Base-by-base conservation (phyloP, 2,329 filamentous ascomycete species). In the Plectosphaerella plurivora region DNA sequence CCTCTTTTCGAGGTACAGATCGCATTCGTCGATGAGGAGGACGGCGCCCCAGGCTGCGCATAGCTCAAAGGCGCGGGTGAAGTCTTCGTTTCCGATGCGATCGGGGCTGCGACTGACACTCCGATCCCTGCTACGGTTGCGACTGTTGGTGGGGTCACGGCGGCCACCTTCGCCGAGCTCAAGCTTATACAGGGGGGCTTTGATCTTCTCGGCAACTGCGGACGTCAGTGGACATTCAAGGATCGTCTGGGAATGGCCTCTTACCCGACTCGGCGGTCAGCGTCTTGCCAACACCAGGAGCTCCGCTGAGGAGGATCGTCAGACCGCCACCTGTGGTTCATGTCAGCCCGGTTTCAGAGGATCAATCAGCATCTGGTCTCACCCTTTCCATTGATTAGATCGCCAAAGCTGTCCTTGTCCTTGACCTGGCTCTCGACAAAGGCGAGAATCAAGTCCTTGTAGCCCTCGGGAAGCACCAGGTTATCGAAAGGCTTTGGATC, bases 1-100 rank as follows among this genome's bases (percentile, higher is more conserved):
- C 2, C 91, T 84, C 67, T 89, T 88, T 73, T 95, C 89, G 10
- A 96, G 73, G 70, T 92, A 92, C 5, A 91, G 87, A 60, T 93
- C 89, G 2, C 88, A 90, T 70, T 96, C 91, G 61, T 96, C 91
- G 1, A 96, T 81, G 3, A 96, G 79, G 0, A 96, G 74, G 7
- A 96, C 88, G 0, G 90, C 91, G 18, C 89, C 88, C 91, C 91
- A 96, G 0, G 67, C 67, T 1, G 66, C 63, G 5, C 73, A 71
- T 22, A 77, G 68, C 51, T 74, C 68, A 49, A 77, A 63, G 25
- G 74, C 76, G 7, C 73, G 16, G 61, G 67, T 55, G 65, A 72
- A 36, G 60, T 67, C 35, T 60, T 59, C 37, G 61, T 86, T 84
- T 2, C 87, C 73, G 66, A 4, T 63, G 62, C 14, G 61, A 60